These are phyloP conservation scores for Thelonectria rubi DNA, from an alignment of 2,329 filamentous ascomycete genomes.

Conservation along the genomic window DNA sequence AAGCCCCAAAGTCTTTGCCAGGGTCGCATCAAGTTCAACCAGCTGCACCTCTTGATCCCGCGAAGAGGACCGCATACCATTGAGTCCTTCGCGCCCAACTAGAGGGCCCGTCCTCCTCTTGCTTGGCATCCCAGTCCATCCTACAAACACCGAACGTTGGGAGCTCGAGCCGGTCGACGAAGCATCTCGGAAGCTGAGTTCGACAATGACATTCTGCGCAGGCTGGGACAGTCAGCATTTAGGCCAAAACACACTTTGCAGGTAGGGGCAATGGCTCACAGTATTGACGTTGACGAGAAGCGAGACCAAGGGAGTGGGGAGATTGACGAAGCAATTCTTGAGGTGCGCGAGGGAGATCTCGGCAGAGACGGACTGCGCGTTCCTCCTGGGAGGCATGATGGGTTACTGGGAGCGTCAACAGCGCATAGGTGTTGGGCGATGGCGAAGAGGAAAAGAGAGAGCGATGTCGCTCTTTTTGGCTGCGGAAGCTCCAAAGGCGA, in stretches of 20 bases:
- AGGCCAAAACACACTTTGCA: background rate
- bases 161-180: conserved; percentile 58
- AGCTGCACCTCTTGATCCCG: conserved; percentile 80
- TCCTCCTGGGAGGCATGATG: conserved; percentile 61
- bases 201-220: conserved; percentile 95
- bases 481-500: conserved; percentile 27
- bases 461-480: conserved; percentile 25
- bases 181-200: conserved; percentile 76
- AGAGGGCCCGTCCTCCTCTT: conserved; percentile 81
- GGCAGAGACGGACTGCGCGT: conserved; percentile 73
- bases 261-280: conserved; percentile 59
- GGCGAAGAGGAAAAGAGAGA: conserved; percentile 10
- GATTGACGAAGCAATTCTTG: conserved; percentile 94
- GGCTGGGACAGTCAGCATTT: conserved; percentile 62
- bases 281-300: conserved; percentile 90
- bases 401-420: conserved; percentile 20
- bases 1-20: conserved; percentile 80
- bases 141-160: conserved; percentile 79
- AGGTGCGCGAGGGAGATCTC: conserved; percentile 88
- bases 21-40: conserved; percentile 87
- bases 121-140: conserved; percentile 98
- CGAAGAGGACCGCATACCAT: conserved; percentile 62
- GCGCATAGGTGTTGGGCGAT: background rate
- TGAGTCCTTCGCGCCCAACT: conserved; percentile 77
- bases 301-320: conserved; percentile 84